These are phyloP conservation scores for Colletotrichum chrysophilum DNA, from an alignment of 2,329 filamentous ascomycete genomes.

Conservation along the genomic window DNA sequence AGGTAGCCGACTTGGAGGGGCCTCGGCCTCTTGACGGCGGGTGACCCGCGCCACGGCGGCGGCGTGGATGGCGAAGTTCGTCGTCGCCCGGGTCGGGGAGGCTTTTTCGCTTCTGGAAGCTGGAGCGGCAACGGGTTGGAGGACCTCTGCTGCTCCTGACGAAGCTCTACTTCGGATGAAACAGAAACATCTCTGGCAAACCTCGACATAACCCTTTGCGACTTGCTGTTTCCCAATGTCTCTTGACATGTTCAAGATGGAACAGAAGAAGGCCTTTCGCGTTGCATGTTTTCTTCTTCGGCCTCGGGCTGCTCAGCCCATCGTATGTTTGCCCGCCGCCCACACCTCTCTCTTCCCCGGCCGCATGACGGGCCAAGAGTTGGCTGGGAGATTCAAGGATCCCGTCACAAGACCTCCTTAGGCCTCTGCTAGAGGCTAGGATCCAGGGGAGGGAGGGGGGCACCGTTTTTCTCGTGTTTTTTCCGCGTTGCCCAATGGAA, in stretches of 20 bases:
- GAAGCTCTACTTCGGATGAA: background rate
- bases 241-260: background rate
- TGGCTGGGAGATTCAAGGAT: background rate
- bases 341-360: background rate
- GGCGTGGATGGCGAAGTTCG: background rate
- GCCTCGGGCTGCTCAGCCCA: background rate
- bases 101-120: background rate
- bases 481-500: conserved; percentile 1
- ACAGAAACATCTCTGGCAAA: background rate
- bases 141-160: background rate
- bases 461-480: background rate
- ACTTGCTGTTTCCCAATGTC: background rate
- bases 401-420: background rate
- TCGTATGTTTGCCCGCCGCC: background rate
- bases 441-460: background rate
- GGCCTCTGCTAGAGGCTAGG: background rate
- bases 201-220: background rate
- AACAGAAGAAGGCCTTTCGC: background rate
- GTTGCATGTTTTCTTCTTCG: background rate
- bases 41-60: background rate
- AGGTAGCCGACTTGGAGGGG: background rate
- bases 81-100: background rate
- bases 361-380: conserved; percentile 5
- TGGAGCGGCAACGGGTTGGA: background rate
- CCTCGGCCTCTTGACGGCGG: background rate